Conservation (phyloP, 1,284 basidiomycete genomes). For the Fomitopsis schrenkii region DNA sequence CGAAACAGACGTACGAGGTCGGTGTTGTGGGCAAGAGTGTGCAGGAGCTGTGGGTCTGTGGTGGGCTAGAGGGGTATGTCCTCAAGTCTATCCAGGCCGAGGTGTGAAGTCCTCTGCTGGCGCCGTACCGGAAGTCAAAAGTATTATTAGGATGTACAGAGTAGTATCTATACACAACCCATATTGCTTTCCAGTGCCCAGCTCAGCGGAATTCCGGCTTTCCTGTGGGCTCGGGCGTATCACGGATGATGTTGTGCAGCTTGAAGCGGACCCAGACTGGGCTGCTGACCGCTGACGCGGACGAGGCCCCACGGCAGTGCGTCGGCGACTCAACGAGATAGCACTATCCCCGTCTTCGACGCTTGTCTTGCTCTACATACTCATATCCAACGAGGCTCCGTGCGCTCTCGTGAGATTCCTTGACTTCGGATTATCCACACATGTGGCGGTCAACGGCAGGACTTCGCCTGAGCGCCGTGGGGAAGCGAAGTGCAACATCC, state of each 20-base stretch:
- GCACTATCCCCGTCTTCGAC: neutral
- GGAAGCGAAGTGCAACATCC: neutral
- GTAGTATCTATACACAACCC: neutral
- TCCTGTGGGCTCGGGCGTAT: too few species aligned
- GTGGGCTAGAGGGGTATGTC: constrained; percentile 77
- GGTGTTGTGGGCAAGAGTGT: constrained; percentile 85
- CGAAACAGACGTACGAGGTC: constrained; percentile 58
- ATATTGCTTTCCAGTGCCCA: neutral
- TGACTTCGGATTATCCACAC: neutral
- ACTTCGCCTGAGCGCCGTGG: neutral
- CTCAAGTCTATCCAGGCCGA: constrained; percentile 59
- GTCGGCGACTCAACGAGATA: neutral
- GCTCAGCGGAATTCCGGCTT: too few species aligned
- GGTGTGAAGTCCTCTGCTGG: constrained; percentile 1
- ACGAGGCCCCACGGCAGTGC: neutral
- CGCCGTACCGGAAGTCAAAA: neutral
- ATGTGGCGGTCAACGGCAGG: constrained; percentile 5
- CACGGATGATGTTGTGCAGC: too few species aligned
- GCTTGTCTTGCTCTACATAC: neutral
- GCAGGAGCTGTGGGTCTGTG: constrained; percentile 88
- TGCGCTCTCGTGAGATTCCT: neutral
- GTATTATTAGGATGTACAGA: neutral
- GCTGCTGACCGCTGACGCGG: neutral
- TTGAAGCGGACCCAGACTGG: neutral
- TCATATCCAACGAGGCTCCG: neutral